A percentile compares a stretch with the other conserved stretches of the same genome.
These are phyloP conservation scores for Debaryomyces sp. DNA, from an alignment of 1,139 yeast genomes.

Conservation along the genomic window DNA sequence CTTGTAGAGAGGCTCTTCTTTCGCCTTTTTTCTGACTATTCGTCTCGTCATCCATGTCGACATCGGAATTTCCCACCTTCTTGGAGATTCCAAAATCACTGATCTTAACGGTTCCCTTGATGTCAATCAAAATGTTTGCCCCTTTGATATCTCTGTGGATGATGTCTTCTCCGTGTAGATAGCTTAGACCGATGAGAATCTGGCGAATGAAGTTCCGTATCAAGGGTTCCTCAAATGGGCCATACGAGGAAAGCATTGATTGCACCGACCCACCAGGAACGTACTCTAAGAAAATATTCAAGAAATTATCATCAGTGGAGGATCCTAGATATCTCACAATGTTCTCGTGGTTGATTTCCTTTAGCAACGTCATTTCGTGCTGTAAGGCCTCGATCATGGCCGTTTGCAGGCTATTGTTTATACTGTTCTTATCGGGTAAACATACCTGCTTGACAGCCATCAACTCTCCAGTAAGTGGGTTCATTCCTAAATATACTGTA, in stretches of 20 bases:
- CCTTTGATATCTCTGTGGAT: conserved; percentile 94
- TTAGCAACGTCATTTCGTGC: conserved; percentile 78
- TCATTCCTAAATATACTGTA: conserved; percentile 88
- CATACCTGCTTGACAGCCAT: conserved; percentile 97
- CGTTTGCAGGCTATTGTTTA: conserved; percentile 46
- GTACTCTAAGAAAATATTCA: conserved; percentile 88
- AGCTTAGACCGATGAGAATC: conserved; percentile 77
- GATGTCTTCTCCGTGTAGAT: conserved; percentile 79
- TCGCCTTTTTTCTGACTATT: conserved; percentile 32
- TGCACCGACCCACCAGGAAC: conserved; percentile 98
- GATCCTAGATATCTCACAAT: conserved; percentile 92
- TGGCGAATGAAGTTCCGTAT: conserved; percentile 83
- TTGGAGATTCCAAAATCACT: conserved; percentile 95
- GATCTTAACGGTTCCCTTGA: conserved; percentile 87
- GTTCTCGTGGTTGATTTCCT: conserved; percentile 85
- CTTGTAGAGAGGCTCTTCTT: conserved; percentile 85
- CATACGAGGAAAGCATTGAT: conserved; percentile 80
- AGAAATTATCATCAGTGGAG: conserved; percentile 64
- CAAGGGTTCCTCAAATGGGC: conserved; percentile 90
- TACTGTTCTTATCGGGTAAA: conserved; percentile 49
- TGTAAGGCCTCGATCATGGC: conserved; percentile 81
- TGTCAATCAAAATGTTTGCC: conserved; percentile 87
- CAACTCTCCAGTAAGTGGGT: conserved; percentile 87
- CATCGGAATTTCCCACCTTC: conserved; percentile 50
- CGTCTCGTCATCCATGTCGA: conserved; percentile 25